These are phyloP conservation scores for Hyaloscypha bicolor DNA, from an alignment of 495 filamentous ascomycete genomes.

Conservation along the genomic window DNA sequence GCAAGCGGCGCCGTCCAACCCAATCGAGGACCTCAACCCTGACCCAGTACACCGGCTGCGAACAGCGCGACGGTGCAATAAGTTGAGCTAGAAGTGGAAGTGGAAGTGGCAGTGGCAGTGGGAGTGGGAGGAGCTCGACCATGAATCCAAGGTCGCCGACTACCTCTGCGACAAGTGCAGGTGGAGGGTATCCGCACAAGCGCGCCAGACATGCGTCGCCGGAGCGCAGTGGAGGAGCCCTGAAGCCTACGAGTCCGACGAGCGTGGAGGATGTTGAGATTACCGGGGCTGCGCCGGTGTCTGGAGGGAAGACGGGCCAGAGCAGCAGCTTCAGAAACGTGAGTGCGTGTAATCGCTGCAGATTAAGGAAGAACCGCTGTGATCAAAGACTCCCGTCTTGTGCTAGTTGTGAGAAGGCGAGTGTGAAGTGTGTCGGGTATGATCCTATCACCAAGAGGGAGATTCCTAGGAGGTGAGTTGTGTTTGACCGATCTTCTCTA, in stretches of 20 bases:
- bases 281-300: slow-evolving; percentile 20
- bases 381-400: slow-evolving; percentile 91
- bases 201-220: slow-evolving; percentile 52
- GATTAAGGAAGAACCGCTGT: slow-evolving; percentile 90
- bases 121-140: neutral
- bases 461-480: slow-evolving; percentile 74
- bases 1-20: slow-evolving; percentile 5
- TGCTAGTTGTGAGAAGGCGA: slow-evolving; percentile 86
- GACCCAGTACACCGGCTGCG: neutral
- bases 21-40: neutral
- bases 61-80: neutral
- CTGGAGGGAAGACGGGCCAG: slow-evolving; percentile 44
- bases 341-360: slow-evolving; percentile 91
- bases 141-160: slow-evolving; percentile 31
- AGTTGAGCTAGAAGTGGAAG: neutral
- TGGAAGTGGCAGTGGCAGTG: neutral
- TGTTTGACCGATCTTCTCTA: slow-evolving; percentile 1
- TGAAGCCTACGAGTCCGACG: slow-evolving; percentile 37
- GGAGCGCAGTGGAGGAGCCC: slow-evolving; percentile 28
- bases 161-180: slow-evolving; percentile 4
- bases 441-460: slow-evolving; percentile 95
- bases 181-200: slow-evolving; percentile 39
- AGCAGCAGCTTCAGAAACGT: slow-evolving; percentile 83
- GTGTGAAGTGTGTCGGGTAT: slow-evolving; percentile 88
- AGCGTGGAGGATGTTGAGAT: slow-evolving; percentile 31